Evolutionary conservation across 2,329 filamentous ascomycete species (phyloP), one percentile per base, ranked within the genome.

Genomic region (Capronia epimyces): DNA sequence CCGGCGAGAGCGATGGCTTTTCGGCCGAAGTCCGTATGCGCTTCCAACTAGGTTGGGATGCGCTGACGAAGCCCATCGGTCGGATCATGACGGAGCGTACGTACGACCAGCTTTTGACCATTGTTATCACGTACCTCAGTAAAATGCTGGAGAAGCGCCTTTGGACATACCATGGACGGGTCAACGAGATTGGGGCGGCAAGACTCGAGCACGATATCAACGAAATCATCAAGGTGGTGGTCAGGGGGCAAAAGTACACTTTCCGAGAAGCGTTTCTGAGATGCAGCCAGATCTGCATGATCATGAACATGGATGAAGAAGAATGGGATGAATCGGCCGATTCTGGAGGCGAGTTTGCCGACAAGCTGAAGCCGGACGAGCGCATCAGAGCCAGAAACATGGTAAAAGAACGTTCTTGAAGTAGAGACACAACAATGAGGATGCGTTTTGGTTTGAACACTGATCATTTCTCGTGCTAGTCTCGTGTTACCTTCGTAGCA

Each of bases 291-390:
- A 84, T 95, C 62, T 81, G 86, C 50, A 81, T 94, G 75, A 81
- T 95, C 13, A 83, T 91, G 65, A 91, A 90, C 61, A 94, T 96
- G 89, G 90, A 96, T 66, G 87, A 93, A 27, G 90, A 96, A 51
- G 91, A 96, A 69, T 95, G 89, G 87, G 87, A 91, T 42, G 89
- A 93, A 67, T 69, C 90, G 3, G 49, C 61, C 37, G 47, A 32
- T 66, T 70, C 32, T 64, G 68, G 5, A 70, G 76, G 34, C 69
- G 75, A 79, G 48, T 70, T 75, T 12, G 79, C 82, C 10, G 83
- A 80, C 43, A 85, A 80, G 9, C 81, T 93, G 64, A 75, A 78
- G 44, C 76, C 77, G 36, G 87, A 90, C 50, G 89, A 95, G 71
- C 81, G 86, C 65, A 76, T 75, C 58, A 79, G 81, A 63, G 87